Evolutionary conservation across 2,329 filamentous ascomycete genomes (phyloP).

Genomic region (Clarireedia sp.): DNA sequence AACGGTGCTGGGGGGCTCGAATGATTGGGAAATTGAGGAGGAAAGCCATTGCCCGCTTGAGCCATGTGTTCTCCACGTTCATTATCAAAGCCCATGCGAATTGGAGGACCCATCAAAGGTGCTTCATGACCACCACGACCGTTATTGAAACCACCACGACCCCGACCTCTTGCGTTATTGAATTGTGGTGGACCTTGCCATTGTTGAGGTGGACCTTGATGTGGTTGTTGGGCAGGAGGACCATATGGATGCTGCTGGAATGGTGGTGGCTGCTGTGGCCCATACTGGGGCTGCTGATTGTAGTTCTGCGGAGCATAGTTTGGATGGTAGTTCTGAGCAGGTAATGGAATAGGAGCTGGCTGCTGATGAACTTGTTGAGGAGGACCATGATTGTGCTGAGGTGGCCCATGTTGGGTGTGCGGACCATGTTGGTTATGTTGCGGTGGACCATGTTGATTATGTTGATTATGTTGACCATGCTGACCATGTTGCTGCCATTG

Average conservation of each 20-base stretch:
- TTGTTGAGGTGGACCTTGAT: slow-evolving; percentile 32
- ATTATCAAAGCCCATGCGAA: slow-evolving; percentile 47
- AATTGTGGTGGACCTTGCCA: slow-evolving; percentile 34
- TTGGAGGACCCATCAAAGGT: slow-evolving; percentile 46
- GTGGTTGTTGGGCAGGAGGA: slow-evolving; percentile 30
- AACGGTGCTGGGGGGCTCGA: slow-evolving; percentile 26
- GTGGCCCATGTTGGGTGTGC: slow-evolving; percentile 11
- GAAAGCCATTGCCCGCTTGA: slow-evolving; percentile 39
- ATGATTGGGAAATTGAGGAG: slow-evolving; percentile 29
- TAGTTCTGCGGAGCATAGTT: slow-evolving; percentile 52
- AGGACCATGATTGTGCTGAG: slow-evolving; percentile 24
- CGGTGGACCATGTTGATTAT: slow-evolving; percentile 7
- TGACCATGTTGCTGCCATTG: slow-evolving; percentile 24
- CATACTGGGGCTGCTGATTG: slow-evolving; percentile 29
- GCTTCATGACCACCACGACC: slow-evolving; percentile 36
- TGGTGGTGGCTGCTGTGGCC: slow-evolving; percentile 29
- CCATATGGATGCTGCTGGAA: slow-evolving; percentile 27
- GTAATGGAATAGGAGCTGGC: slow-evolving; percentile 36
- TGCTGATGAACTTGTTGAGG: slow-evolving; percentile 23
- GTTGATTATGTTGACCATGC: slow-evolving; percentile 12
- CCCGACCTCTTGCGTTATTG: slow-evolving; percentile 27
- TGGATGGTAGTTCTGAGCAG: slow-evolving; percentile 49
- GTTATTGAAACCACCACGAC: slow-evolving; percentile 31
- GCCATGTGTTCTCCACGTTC: slow-evolving; percentile 35
- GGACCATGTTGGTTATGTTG: slow-evolving; percentile 15